Evolutionary conservation across 148 eudicot species (phyloP).

Genomic region (Gaultheria prostrata): DNA sequence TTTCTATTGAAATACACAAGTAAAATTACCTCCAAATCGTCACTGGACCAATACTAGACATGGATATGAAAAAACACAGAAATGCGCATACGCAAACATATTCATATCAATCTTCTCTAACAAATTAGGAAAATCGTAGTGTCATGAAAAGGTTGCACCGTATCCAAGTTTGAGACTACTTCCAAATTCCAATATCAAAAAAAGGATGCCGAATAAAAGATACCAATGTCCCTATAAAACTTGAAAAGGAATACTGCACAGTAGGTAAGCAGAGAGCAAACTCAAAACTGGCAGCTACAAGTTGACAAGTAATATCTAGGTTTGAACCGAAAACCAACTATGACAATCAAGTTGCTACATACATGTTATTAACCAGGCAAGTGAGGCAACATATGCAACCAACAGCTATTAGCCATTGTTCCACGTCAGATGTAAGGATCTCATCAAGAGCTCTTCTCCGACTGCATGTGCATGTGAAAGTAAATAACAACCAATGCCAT

Average conservation of each 20-base stretch:
- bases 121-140: neutral
- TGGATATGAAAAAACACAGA: no score
- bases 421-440: neutral
- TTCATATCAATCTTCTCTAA: neutral
- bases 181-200: neutral
- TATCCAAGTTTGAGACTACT: neutral
- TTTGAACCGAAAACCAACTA: neutral
- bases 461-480: neutral
- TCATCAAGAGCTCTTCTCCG: conserved; percentile 2
- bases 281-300: neutral
- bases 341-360: conserved; percentile 2
- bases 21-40: neutral
- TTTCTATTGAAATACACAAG: neutral
- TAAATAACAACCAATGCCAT: neutral
- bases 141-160: neutral
- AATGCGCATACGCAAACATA: neutral
- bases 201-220: neutral
- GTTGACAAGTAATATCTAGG: neutral
- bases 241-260: neutral
- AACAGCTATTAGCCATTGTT: conserved; percentile 7
- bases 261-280: neutral
- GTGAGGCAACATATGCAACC: neutral
- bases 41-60: no score
- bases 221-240: neutral
- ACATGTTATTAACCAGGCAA: conserved; percentile 7